Percentiles rank a stretch among this genome's conserved stretches.
Evolutionary conservation across 2,329 filamentous ascomycete genomes (phyloP).

Genomic region (Lachnellula arida): DNA sequence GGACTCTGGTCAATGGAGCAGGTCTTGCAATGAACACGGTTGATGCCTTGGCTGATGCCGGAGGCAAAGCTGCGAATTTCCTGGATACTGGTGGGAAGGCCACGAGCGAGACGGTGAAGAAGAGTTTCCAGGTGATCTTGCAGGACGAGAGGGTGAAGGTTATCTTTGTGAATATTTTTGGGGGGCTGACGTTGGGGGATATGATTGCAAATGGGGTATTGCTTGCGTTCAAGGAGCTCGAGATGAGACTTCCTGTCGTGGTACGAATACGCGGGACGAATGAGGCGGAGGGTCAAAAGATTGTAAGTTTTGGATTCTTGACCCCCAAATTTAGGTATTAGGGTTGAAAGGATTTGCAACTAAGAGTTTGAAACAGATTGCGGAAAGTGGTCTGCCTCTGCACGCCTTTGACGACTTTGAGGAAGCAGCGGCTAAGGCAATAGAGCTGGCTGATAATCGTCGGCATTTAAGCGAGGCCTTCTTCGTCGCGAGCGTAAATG

Average conservation of each 20-base stretch:
- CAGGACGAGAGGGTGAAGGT: slow-evolving; percentile 67
- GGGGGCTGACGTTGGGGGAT: slow-evolving; percentile 57
- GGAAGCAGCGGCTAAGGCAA: slow-evolving; percentile 63
- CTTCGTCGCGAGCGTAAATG: too few relatives aligned
- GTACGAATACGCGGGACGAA: slow-evolving; percentile 72
- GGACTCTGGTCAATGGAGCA: slow-evolving; percentile 83
- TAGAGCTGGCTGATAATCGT: slow-evolving; percentile 50
- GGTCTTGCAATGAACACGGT: slow-evolving; percentile 90
- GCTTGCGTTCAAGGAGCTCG: slow-evolving; percentile 64
- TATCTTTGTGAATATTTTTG: slow-evolving; percentile 69
- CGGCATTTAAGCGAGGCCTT: too few relatives aligned
- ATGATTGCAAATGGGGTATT: slow-evolving; percentile 78
- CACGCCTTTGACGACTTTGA: slow-evolving; percentile 72
- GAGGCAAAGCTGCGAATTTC: slow-evolving; percentile 74
- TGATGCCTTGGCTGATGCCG: slow-evolving; percentile 66
- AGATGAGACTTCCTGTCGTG: slow-evolving; percentile 67
- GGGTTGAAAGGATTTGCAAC: background rate
- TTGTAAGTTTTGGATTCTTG: slow-evolving; percentile 39
- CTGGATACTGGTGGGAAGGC: slow-evolving; percentile 88
- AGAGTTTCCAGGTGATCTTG: slow-evolving; percentile 69
- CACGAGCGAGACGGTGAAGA: slow-evolving; percentile 73
- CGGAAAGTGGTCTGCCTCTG: slow-evolving; percentile 61
- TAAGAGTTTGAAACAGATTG: slow-evolving; percentile 41
- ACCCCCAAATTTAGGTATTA: background rate
- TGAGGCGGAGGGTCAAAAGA: slow-evolving; percentile 62